Conservation (phyloP, 345 rosid species). For the Psidium friedrichsthalianum region DNA sequence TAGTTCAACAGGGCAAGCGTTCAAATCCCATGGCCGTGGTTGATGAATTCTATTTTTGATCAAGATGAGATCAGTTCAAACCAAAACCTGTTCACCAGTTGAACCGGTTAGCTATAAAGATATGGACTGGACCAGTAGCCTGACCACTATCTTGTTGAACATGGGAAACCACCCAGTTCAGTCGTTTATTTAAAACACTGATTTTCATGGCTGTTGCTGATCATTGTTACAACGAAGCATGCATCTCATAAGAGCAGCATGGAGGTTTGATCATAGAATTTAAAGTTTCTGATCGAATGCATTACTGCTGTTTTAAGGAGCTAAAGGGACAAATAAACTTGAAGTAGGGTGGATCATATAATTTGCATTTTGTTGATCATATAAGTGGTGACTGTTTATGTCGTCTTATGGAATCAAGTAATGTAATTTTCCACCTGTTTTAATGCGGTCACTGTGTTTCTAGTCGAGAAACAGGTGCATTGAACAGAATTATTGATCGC, state of each 20-base stretch:
- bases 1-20: background rate
- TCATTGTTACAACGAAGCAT: background rate
- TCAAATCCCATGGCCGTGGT: background rate
- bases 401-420: background rate
- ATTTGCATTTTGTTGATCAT: background rate
- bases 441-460: slow-evolving; percentile 9
- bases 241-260: background rate
- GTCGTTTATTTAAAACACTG: background rate
- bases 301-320: background rate
- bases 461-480: slow-evolving; percentile 97
- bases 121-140: background rate
- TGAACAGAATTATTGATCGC: slow-evolving; percentile 89
- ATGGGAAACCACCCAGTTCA: background rate
- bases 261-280: background rate
- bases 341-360: background rate
- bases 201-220: background rate
- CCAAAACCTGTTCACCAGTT: background rate
- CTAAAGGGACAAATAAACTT: background rate
- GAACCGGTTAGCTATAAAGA: background rate
- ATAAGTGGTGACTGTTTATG: background rate
- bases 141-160: background rate
- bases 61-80: background rate
- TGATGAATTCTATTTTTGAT: background rate
- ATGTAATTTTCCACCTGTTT: slow-evolving; percentile 3
- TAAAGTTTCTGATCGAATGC: background rate